Evolutionary conservation across 345 rosid genomes (phyloP).

Genomic region (Eucalyptus shirleyi): DNA sequence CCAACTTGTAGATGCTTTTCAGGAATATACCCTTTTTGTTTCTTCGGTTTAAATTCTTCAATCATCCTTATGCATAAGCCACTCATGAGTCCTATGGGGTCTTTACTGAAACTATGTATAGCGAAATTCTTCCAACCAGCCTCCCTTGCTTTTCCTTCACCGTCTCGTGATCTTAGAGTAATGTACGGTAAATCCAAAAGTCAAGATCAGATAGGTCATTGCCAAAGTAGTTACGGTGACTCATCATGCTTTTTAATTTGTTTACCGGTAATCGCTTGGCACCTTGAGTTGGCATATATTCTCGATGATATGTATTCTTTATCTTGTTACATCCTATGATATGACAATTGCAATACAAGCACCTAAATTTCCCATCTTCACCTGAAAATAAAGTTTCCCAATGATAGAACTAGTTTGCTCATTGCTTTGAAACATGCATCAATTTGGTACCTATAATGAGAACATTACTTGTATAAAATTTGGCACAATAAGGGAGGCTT

Average conservation of each 20-base stretch:
- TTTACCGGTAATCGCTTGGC: background rate
- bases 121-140: background rate
- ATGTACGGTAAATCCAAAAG: background rate
- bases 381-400: background rate
- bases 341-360: background rate
- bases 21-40: background rate
- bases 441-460: background rate
- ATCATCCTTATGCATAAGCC: background rate
- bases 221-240: background rate
- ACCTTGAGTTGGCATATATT: background rate
- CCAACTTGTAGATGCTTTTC: background rate
- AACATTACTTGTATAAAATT: background rate
- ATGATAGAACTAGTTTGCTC: background rate
- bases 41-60: background rate
- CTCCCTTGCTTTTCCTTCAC: background rate
- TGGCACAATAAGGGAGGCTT: background rate
- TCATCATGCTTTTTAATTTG: background rate
- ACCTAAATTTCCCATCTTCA: background rate
- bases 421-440: background rate
- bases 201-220: background rate
- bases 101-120: background rate
- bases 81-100: background rate
- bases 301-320: background rate
- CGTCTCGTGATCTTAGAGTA: background rate
- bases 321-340: background rate